phyloP scores from a whole-genome alignment of 306 rosid genomes.

The Quercus robur region DNA sequence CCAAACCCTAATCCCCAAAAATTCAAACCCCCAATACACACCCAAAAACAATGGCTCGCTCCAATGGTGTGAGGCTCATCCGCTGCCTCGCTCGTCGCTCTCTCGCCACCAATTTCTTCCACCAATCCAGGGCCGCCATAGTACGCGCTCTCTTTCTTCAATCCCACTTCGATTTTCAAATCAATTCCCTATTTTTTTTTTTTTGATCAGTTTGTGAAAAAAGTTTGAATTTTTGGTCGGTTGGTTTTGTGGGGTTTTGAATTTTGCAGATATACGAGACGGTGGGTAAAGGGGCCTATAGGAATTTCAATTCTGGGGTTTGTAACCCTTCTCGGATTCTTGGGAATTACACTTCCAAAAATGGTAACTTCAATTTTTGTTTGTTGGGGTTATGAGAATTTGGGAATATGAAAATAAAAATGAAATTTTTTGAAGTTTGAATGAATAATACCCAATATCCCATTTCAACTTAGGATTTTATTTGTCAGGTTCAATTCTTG shows the following conservation, averaged over 20 bases:
- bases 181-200: no score
- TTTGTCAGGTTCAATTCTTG: background rate
- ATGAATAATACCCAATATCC: no score
- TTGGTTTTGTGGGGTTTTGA: background rate
- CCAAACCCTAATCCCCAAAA: constrained; percentile 12
- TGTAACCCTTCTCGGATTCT: constrained; percentile 31
- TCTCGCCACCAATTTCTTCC: constrained; percentile 16
- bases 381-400: background rate
- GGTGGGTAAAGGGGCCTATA: constrained; percentile 35
- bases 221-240: background rate
- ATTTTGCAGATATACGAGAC: constrained; percentile 41
- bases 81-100: constrained; percentile 55
- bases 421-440: background rate
- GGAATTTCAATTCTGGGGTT: constrained; percentile 46
- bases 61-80: constrained; percentile 52
- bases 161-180: no score
- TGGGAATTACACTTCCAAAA: constrained; percentile 25
- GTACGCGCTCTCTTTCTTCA: constrained; percentile 16
- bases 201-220: background rate
- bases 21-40: background rate
- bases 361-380: constrained; percentile 33
- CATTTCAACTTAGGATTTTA: background rate
- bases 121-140: constrained; percentile 8
- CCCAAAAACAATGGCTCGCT: constrained; percentile 63
- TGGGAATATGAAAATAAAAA: background rate